phyloP scores from a whole-genome alignment of 2,329 filamentous ascomycete species.

The Escovopsis sp. region DNA sequence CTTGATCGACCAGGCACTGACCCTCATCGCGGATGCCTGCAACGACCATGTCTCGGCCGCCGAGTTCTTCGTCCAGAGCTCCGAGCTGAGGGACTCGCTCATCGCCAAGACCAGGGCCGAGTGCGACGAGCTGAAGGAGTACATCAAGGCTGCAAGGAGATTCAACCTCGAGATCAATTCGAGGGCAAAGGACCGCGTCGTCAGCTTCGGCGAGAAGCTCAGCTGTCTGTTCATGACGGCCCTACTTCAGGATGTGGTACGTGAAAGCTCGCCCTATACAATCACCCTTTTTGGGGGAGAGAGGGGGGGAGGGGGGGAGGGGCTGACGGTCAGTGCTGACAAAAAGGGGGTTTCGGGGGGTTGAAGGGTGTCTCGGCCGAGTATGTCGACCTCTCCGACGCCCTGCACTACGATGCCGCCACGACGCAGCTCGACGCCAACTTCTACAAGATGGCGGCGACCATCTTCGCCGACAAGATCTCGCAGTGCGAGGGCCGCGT shows the following conservation, averaged over 20 bases:
- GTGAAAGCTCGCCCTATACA: slow-evolving; percentile 1
- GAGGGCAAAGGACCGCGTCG: slow-evolving; percentile 70
- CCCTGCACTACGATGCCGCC: slow-evolving; percentile 52
- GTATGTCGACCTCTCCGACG: slow-evolving; percentile 78
- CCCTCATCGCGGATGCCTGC: slow-evolving; percentile 67
- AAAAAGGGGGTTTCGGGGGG: no score
- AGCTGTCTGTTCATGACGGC: slow-evolving; percentile 86
- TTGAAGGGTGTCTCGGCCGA: slow-evolving; percentile 58
- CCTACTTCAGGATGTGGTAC: slow-evolving; percentile 59
- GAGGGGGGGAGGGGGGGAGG: no score
- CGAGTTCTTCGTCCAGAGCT: slow-evolving; percentile 43
- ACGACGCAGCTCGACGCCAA: slow-evolving; percentile 42
- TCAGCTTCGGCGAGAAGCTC: slow-evolving; percentile 91
- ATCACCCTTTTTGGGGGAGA: slow-evolving; percentile 1
- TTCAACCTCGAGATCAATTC: slow-evolving; percentile 65
- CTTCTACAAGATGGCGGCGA: slow-evolving; percentile 55
- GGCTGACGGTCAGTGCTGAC: no score
- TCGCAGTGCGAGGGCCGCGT: slow-evolving; percentile 50
- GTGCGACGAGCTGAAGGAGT: slow-evolving; percentile 68
- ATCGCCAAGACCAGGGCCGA: slow-evolving; percentile 57
- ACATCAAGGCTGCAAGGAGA: slow-evolving; percentile 46
- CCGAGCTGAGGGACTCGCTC: slow-evolving; percentile 42
- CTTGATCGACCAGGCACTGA: slow-evolving; percentile 50
- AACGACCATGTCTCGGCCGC: slow-evolving; percentile 68
- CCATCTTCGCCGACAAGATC: slow-evolving; percentile 48